Conservation (phyloP, 2,329 filamentous ascomycete species). For the Atkinsonella texensis region DNA sequence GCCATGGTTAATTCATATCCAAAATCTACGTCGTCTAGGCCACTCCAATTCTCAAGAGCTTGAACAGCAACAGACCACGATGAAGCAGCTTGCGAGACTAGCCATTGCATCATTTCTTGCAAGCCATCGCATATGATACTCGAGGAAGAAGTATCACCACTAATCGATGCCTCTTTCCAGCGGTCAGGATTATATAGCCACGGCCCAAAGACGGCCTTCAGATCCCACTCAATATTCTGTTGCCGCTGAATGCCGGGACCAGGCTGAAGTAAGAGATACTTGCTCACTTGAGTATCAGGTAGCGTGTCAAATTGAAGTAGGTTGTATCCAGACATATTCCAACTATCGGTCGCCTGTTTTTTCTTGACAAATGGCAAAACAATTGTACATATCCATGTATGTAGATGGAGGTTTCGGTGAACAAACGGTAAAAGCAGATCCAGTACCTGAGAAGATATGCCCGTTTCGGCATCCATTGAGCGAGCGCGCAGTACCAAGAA, state of each 20-base stretch:
- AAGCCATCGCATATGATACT: constrained; percentile 45
- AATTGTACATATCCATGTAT: constrained; percentile 56
- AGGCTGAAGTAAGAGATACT: constrained; percentile 48
- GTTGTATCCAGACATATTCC: constrained; percentile 33
- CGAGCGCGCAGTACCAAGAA: constrained; percentile 60
- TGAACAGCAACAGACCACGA: constrained; percentile 52
- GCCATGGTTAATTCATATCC: constrained; percentile 45
- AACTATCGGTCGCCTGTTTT: constrained; percentile 57
- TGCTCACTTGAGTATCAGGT: constrained; percentile 45
- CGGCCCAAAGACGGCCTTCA: constrained; percentile 57
- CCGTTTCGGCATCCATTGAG: constrained; percentile 58
- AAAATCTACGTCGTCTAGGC: constrained; percentile 57
- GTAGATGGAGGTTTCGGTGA: constrained; percentile 44
- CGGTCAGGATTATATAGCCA: constrained; percentile 58
- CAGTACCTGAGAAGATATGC: constrained; percentile 56
- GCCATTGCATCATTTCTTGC: constrained; percentile 58
- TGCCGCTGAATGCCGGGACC: constrained; percentile 27
- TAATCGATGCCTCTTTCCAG: constrained; percentile 26
- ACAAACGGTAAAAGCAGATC: constrained; percentile 59
- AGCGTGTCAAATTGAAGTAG: constrained; percentile 53
- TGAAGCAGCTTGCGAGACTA: constrained; percentile 44
- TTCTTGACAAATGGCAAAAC: constrained; percentile 57
- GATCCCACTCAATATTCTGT: constrained; percentile 44
- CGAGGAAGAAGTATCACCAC: constrained; percentile 11
- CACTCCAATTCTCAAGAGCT: constrained; percentile 60